Evolutionary conservation across 257 asterid genomes (phyloP).

Genomic region (Solanum ossicruentum): DNA sequence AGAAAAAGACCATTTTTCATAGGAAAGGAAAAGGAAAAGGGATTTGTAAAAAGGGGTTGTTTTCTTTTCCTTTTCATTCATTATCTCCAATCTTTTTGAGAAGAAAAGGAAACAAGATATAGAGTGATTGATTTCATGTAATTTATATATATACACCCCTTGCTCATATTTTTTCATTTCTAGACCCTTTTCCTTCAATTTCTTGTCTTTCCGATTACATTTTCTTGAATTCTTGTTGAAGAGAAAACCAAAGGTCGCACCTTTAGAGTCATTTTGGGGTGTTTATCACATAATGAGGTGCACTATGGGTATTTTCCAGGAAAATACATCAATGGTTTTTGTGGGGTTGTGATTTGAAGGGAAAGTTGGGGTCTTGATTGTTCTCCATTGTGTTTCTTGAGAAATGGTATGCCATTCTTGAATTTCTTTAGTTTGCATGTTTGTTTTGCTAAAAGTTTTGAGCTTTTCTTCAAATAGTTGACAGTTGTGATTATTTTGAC

Average conservation of each 20-base stretch:
- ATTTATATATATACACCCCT: neutral
- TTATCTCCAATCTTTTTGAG: neutral
- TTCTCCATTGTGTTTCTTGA: neutral
- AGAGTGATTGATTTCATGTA: neutral
- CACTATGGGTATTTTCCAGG: neutral
- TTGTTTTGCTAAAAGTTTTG: neutral
- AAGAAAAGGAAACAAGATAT: neutral
- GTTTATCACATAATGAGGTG: neutral
- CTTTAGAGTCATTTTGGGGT: neutral
- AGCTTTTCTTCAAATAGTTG: neutral
- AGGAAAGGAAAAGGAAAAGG: neutral
- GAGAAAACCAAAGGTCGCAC: neutral
- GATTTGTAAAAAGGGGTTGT: conserved; percentile 6
- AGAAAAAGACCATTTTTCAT: neutral
- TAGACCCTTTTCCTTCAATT: neutral
- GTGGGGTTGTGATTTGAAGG: conserved; percentile 7
- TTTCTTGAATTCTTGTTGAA: neutral
- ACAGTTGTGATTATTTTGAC: neutral
- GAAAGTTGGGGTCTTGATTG: conserved; percentile 6
- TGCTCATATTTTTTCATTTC: neutral
- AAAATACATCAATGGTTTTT: neutral
- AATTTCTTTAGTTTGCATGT: neutral
- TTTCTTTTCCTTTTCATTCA: conserved; percentile 3
- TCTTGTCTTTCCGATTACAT: neutral
- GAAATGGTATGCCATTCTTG: conserved; percentile 14